Evolutionary conservation across 2,329 filamentous ascomycete species (phyloP), one percentile per base, ranked within the genome.

Genomic region (Fusarium subglutinans): DNA sequence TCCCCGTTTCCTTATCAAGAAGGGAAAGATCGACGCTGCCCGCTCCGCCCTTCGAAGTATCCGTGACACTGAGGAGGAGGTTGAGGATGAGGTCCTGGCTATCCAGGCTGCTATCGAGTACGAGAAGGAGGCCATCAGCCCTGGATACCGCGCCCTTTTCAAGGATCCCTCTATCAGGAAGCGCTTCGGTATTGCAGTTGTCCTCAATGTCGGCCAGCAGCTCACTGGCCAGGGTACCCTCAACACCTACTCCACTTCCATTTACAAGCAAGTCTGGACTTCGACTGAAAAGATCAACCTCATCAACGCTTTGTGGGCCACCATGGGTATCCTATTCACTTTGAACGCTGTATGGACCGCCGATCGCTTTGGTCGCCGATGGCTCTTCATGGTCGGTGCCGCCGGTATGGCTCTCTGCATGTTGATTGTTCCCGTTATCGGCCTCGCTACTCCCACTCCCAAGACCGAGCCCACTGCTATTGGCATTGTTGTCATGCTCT

Each of bases 231-330:
- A 94, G 81, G 92, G 92, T 71, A 91, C 91, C 3, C 86, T 94
- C 73, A 94, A 93, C 86, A 88, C 88, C 8, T 94, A 94, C 85
- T 91, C 89, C 26, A 92, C 91, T n/a, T 88, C 89, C 75, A 92
- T 94, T 78, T 94, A 94, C 84, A 89, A 92, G 83, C 91, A 92
- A 79, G 88, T 93, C 30, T 94, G 91, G 85, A 86, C 83, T 30
- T 86, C 82, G 61, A 83, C 82, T 62, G 83, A 87, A 56, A 90
- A 87, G 28, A 93, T 93, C 79, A 90, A 90, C 71, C 85, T 94
- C 38, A 94, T 94, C 85, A 94, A 94, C 80, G 92, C 92, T 8
- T 85, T 94, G 61, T 94, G 93, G 79, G 91, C 91, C 45, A 94
- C 91, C 11, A 92, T 91, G 74, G 90, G 90, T 64, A 94, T 94